Evolutionary conservation across 2,329 filamentous ascomycete genomes (phyloP).

Genomic region (Volutella citrinella): DNA sequence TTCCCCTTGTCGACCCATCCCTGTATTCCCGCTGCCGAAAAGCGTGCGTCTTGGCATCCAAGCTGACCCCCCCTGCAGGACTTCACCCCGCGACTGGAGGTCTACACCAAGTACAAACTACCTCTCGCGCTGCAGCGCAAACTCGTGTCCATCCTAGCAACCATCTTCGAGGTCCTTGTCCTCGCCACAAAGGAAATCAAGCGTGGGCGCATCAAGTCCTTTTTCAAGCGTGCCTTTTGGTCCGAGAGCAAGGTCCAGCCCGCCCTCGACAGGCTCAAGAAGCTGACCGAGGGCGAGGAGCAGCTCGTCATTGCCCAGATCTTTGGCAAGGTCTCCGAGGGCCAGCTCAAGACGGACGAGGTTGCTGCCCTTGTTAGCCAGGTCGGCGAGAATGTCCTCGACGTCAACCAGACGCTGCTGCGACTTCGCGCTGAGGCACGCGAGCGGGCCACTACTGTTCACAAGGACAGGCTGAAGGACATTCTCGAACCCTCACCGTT

Average conservation of each 20-base stretch:
- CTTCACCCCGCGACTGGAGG: constrained; percentile 39
- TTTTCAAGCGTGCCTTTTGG: constrained; percentile 38
- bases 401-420: constrained; percentile 34
- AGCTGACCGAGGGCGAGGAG: constrained; percentile 40
- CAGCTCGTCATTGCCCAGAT: constrained; percentile 43
- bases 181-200: constrained; percentile 40
- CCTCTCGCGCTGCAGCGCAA: constrained; percentile 37
- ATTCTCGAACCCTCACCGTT: constrained; percentile 41
- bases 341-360: constrained; percentile 35
- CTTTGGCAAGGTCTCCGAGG: constrained; percentile 33
- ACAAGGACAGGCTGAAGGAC: constrained; percentile 37
- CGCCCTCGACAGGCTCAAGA: constrained; percentile 37
- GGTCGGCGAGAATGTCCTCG: constrained; percentile 32
- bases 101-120: constrained; percentile 38
- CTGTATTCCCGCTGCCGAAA: no score
- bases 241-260: constrained; percentile 37
- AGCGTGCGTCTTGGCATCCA: constrained; percentile 1
- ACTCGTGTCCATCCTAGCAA: constrained; percentile 39
- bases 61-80: constrained; percentile 26
- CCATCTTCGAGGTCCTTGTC: constrained; percentile 44
- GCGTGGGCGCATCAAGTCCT: constrained; percentile 39
- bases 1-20: no score
- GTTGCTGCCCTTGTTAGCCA: no score
- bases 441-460: constrained; percentile 29
- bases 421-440: constrained; percentile 33